Evolutionary conservation across 805 yeast species (phyloP).

Genomic region (Kodamaea fukazawae): DNA sequence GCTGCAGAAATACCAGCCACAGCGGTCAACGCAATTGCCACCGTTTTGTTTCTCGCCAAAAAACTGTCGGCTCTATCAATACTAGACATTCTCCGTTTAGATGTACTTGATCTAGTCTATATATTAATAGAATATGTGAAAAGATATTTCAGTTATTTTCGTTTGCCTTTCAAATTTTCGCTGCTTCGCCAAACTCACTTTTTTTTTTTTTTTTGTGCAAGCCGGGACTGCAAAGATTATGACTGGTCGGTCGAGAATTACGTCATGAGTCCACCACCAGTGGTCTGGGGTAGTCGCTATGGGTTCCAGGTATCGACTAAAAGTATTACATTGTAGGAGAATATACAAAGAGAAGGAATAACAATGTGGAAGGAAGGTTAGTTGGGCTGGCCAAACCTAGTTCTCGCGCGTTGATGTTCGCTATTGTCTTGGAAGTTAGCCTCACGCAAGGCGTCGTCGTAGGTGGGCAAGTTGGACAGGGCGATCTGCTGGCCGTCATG

Average conservation of each 20-base stretch:
- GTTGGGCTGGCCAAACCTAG: constrained; percentile 14
- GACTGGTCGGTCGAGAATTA: constrained; percentile 5
- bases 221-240: constrained; percentile 2
- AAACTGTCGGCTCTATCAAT: constrained; percentile 25
- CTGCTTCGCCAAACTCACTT: constrained; percentile 5
- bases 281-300: too few species aligned
- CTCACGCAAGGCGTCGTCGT: constrained; percentile 37
- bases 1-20: constrained; percentile 64
- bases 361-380: too few species aligned
- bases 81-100: constrained; percentile 5
- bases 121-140: background rate
- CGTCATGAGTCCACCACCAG: background rate
- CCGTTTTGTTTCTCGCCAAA: constrained; percentile 52
- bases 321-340: too few species aligned
- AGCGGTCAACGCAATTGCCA: constrained; percentile 58
- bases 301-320: too few species aligned
- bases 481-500: background rate
- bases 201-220: background rate
- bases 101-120: background rate
- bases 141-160: background rate
- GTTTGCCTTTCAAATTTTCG: constrained; percentile 7
- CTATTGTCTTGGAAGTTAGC: constrained; percentile 27
- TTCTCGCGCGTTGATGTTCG: constrained; percentile 33
- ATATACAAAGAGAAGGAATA: too few species aligned
- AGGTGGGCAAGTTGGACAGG: constrained; percentile 28